Base-by-base conservation (phyloP, 2,329 filamentous ascomycete genomes). In the Aureobasidium mangrovei region DNA sequence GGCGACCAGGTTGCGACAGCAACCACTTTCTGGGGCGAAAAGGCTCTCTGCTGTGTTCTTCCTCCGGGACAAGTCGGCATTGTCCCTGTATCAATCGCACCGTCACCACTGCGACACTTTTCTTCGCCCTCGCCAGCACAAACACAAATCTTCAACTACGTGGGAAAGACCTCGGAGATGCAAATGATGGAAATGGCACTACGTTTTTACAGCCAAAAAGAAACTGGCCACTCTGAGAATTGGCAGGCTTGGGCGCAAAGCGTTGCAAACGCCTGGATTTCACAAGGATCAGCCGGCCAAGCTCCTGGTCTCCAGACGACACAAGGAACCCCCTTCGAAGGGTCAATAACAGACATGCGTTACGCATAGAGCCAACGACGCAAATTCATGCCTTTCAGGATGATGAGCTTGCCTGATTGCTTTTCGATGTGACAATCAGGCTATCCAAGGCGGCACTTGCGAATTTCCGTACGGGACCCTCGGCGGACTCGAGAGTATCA, bases 11-110 rank as follows among this genome's bases (percentile, higher is more conserved):
- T 79, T 44, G 82, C 82, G 18, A 82, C 85, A 0, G 87, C 85
- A 0, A 91, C 87, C 1, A 88, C 86, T 0, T 93, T 81, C 65
- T 91, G 86, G 86, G 85, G 86, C 42, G 81, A 87, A 58, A 84
- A 84, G 56, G 86, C 86, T n/a, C 73, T 94, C 24, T 85, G 91
- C 52, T 91, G 87, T 62, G 74, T 91, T 43, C 74, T 90, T 7
- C 88, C 88, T 4, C 86, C 88, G 3, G 83, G 84, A 9, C 76
- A 80, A 29, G 75, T 84, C 1, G 86, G 87, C 4, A 73, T 79
- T 42, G 88, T 94, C 1, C 75, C 80, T 3, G 86, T 93, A 31
- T 82, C 83, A 0, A 82, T 91, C 62, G 59, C 65, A 1, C 59
- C 53, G 3, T 38, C 49, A 18, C 49, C 53, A 4, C 45, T 53